Evolutionary conservation across 2,329 filamentous ascomycete species (phyloP), one percentile per base, ranked within the genome.

Genomic region (Fusarium robinianum): DNA sequence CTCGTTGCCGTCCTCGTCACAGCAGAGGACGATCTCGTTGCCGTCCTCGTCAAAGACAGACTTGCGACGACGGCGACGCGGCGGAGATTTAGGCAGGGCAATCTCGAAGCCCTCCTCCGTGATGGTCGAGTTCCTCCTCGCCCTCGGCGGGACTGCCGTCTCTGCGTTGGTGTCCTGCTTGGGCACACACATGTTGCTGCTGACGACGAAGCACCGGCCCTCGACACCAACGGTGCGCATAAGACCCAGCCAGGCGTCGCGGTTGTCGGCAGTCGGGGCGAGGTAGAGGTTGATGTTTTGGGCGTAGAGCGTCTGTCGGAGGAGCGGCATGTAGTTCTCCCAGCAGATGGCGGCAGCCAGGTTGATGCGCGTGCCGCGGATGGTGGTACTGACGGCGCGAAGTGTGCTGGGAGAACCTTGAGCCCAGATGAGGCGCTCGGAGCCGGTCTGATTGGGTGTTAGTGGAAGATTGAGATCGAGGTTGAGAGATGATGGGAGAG

Each of bases 311-410:
- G 83, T 79, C 64, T 95, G 87, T 12, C 92, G 81, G 6, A 96
- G 75, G 12, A 96, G 73, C 0, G 91, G 91, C 90, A 96, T 96
- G 71, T 92, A 95, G 67, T 88, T 96, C 68, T 97, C 91, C 91
- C 91, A 96, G 74, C 91, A 96, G 55, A 97, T 95, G 4, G 90
- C 92, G 3, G 87, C 84, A 0, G 86, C 91, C 47, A 96, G 79
- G 43, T 88, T 92, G 48, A 96, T 71, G 52, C 82, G 83, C 3
- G 90, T 80, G 35, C 89, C 90, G 49, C 85, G 85, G 65, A 96
- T 90, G 16, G 76, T 81, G 1, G 90, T 90, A 17, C 82, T 85
- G 1, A 96, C 82, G 4, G 90, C 91, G 51, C 82, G 81, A 18
- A 96, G 77, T 4, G 89, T 94, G 1, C 81, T 80, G 0, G 91